Conservation (phyloP, 306 rosid species). For the Cicer arietinum region DNA sequence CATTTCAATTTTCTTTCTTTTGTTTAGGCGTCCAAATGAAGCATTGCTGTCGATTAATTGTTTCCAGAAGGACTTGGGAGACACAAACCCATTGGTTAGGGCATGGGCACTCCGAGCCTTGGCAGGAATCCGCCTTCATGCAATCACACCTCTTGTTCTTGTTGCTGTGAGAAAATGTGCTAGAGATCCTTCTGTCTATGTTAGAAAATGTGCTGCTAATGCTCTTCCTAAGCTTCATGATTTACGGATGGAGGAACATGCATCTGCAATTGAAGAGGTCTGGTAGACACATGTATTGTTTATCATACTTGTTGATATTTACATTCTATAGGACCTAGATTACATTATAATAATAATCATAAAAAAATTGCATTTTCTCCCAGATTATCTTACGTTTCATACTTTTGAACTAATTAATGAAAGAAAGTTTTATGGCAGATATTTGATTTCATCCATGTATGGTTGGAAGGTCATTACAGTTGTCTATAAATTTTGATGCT, state of each 20-base stretch:
- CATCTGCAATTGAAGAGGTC: constrained; percentile 87
- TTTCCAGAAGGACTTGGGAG: constrained; percentile 92
- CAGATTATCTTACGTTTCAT: constrained; percentile 34
- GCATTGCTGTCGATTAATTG: constrained; percentile 91
- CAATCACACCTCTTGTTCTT: constrained; percentile 85
- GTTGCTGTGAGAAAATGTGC: constrained; percentile 93
- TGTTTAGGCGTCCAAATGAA: constrained; percentile 90
- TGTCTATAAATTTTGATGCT: constrained; percentile 32
- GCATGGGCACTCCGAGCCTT: constrained; percentile 97
- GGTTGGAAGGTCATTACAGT: constrained; percentile 24
- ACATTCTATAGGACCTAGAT: constrained; percentile 19
- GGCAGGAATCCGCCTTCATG: constrained; percentile 96
- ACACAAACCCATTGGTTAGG: constrained; percentile 85
- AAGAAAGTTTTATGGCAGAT: constrained; percentile 33
- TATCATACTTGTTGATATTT: constrained; percentile 20
- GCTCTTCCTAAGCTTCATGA: constrained; percentile 96
- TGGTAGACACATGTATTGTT: constrained; percentile 26
- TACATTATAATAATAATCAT: not conserved
- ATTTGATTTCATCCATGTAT: constrained; percentile 30
- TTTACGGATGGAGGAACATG: constrained; percentile 82
- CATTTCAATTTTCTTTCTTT: constrained; percentile 34
- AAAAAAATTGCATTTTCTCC: not conserved
- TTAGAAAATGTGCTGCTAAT: constrained; percentile 92
- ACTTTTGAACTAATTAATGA: constrained; percentile 23
- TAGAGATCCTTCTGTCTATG: constrained; percentile 89